phyloP scores from a whole-genome alignment of 1,284 basidiomycete species.

The Marasmius oreades region DNA sequence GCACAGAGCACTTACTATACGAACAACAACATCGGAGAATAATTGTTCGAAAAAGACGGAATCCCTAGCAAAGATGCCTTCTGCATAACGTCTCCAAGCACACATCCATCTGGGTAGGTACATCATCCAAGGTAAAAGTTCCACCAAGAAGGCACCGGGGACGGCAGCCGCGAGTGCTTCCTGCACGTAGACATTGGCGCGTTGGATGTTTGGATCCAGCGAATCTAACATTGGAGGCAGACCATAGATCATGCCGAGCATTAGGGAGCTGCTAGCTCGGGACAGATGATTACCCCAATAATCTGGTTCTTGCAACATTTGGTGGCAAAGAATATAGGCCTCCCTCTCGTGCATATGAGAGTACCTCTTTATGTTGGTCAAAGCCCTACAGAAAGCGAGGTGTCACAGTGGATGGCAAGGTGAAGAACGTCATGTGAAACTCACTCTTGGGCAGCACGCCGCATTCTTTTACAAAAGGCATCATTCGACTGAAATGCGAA shows the following conservation, averaged over 20 bases:
- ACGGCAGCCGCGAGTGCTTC: conserved; percentile 12
- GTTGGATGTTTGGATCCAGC: conserved; percentile 13
- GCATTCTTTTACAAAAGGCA: conserved; percentile 8
- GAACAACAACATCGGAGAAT: conserved; percentile 7
- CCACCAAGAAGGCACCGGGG: conserved; percentile 18
- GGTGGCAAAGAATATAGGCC: conserved; percentile 4
- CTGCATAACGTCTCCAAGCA: conserved; percentile 15
- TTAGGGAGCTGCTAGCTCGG: conserved; percentile 5
- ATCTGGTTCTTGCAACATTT: conserved; percentile 5
- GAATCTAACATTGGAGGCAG: conserved; percentile 8
- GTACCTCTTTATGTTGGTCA: conserved; percentile 3
- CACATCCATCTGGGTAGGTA: conserved; percentile 17
- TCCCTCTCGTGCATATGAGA: conserved; percentile 7
- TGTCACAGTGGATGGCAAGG: background rate
- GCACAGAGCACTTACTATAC: conserved; percentile 3
- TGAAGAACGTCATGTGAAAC: background rate
- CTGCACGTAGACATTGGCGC: conserved; percentile 16
- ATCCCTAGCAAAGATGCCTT: conserved; percentile 11
- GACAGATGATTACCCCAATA: conserved; percentile 13
- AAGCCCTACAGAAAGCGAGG: background rate
- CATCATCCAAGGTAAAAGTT: conserved; percentile 23
- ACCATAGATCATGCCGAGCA: conserved; percentile 7
- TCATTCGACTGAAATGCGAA: conserved; percentile 7
- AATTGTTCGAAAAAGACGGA: conserved; percentile 12
- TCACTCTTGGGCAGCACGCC: conserved; percentile 12